Base-by-base conservation (phyloP, 331 rosid species). In the Phaseolus coccineus region DNA sequence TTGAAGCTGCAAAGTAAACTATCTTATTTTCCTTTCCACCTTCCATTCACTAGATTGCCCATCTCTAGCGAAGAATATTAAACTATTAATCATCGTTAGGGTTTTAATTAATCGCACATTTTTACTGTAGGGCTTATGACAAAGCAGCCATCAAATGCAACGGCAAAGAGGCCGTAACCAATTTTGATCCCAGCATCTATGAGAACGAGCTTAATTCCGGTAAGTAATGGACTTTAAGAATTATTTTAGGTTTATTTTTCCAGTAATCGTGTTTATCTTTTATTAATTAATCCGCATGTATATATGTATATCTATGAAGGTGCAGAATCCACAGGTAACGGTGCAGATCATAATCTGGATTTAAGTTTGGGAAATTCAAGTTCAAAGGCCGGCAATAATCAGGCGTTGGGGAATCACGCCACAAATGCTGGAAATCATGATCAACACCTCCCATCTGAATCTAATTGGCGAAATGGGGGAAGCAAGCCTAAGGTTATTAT, bases 81-180 rank as follows among this genome's bases (percentile, higher is more conserved):
- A 63, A 35, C 8, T 40, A 16, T 33, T 40, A 16, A 15, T 35
- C 16, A 63, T 63, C 30, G 31, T 50, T 68, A 61, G 76, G 58
- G 53, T 59, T 66, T 51, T 5, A 61, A 73, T 37, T 71, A 47
- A 30, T 3, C 52, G 19, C 80, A 22, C 42, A 40, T 76, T 69
- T 50, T 73, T 78, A 77, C 77, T 51, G 3, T 76, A 95, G 99
- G 89, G 98, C 99, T 40, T 96, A 96, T 86, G 99, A 96, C 65
- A 96, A 96, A 88, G 99, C 99, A 80, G 99, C 99, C 25, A 88
- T 96, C 31, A 96, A 93, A 86, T 96, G 94, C 80, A 96, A 96
- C 24, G 99, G 99, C 70, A 96, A 93, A 73, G 99, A 96, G 61
- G 98, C 99, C 31, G 99, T 96, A 80, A 96, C 99, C 16, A 96